phyloP scores from a whole-genome alignment of 176 grass and related monocot genomes.

The Melocanna baccifera region DNA sequence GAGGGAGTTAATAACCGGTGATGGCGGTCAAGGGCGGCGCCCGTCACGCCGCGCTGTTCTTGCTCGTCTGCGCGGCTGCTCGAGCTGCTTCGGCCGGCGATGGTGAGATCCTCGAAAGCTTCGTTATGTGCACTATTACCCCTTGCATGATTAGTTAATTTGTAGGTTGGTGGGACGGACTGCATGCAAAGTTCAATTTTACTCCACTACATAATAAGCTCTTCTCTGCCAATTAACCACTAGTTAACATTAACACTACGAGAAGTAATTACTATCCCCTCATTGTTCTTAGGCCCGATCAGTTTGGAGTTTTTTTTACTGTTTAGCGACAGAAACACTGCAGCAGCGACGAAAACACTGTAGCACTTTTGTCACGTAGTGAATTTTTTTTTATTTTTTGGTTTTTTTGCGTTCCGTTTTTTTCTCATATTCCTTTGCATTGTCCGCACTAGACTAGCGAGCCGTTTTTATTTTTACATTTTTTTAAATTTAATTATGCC shows the following conservation, averaged over 20 bases:
- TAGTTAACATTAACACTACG: background rate
- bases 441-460: too few species aligned
- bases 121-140: background rate
- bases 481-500: too few species aligned
- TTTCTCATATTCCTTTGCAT: too few species aligned
- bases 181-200: background rate
- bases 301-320: too few species aligned
- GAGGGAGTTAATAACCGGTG: background rate
- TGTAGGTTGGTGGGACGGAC: background rate
- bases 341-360: too few species aligned
- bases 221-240: background rate
- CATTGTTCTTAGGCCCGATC: too few species aligned
- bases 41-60: background rate
- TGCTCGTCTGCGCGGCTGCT: conserved; percentile 23
- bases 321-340: too few species aligned
- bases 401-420: too few species aligned
- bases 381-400: too few species aligned
- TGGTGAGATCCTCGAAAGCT: conserved; percentile 19
- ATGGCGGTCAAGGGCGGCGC: conserved; percentile 17
- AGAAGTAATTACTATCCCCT: too few species aligned
- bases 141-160: background rate
- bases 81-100: background rate
- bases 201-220: background rate
- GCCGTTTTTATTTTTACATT: too few species aligned
- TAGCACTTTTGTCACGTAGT: too few species aligned